Evolutionary conservation across 257 asterid species (phyloP), one percentile per base, ranked within the genome.

Genomic region (Eustoma russellianum): DNA sequence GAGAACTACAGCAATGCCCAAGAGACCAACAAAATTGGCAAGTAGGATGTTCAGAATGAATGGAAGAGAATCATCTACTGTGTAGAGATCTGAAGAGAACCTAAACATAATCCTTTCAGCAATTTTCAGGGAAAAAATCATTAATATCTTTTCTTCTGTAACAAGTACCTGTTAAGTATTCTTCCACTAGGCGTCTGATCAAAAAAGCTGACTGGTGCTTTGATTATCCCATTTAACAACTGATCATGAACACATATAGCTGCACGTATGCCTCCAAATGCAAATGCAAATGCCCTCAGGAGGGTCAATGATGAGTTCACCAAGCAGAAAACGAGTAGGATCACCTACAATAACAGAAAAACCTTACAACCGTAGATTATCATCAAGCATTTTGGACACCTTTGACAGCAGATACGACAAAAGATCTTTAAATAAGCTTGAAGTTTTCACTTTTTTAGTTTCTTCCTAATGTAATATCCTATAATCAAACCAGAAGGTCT

Each of bases 51-150:
- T 90, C 85, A 90, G 95, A 61, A 86, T 86, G 68, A 90, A 90
- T 16, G 96, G 98, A 79, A 86, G 98, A 57, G 96, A 82, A 76
- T 86, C 98, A 46, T 90, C 98, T 46, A 90, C 82, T 61, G 94
- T 86, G 74, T 86, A 90, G 59, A 90, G 95, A 78, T 90, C 96
- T 68, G 98, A 90, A 64, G 98, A 90, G 64, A 90, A 56, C 73
- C 98, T 90, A 62, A 57, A 38, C 9, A 80, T 40, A 53, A 62
- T 62, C 46, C 48, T 47, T 72, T 84, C 64, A 82, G 81, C 17
- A 50, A 41, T 50, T 45, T 41, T 16, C 30, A 57, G 16, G 64
- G 47, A 51, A 35, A 3, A 64, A 18, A 48, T 34, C 17, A 5
- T 17, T 54, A 30, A 38, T 9, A 35, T 33, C 19, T 62, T 56